Evolutionary conservation across 2,329 filamentous ascomycete genomes (phyloP), one percentile per base, ranked within the genome.

Genomic region (Diaporthe caulivora): DNA sequence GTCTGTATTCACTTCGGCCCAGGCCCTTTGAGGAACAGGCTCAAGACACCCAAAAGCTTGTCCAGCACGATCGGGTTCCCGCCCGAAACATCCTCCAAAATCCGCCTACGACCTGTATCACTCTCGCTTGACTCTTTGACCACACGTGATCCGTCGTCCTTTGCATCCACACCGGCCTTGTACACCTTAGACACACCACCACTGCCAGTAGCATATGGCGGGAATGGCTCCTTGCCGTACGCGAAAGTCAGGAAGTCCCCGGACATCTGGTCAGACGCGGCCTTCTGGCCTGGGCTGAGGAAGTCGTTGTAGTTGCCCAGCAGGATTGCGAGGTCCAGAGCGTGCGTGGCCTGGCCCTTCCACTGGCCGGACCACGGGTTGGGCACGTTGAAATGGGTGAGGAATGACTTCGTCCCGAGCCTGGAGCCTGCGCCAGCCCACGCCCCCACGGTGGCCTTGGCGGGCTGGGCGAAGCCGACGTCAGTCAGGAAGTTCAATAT

Each of bases 341-440:
- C 83, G 75, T 88, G 86, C 1, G 79, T 82, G 1, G 85, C 80
- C 42, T 78, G 76, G 2, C 83, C 84, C 73, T 85, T 82, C 79
- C 77, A 85, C 1, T 79, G 78, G 1, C 86, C 86, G 1, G 83
- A 79, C 84, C 84, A 88, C 0, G 85, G 84, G 73, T 87, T 88
- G 0, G 80, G 82, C 72, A 86, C 84, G 75, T 87, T 87, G 81
- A 87, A 87, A 68, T 83, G 82, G 70, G 44, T 37, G 11, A 77
- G 70, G 70, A 71, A 74, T 1, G 60, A 60, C 40, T 74, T 70
- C 0, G 73, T 74, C 0, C 42, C 64, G 8, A 74, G 57, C 24
- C 54, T 60, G 24, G 70, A 11, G 3, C 55, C 64, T 3, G 73
- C 58, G 2, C 17, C 58, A 11, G 73, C 71, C 44, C 44, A 75